These are phyloP conservation scores for Holtermanniella nyarrowii DNA, from an alignment of 768 basidiomycete genomes.

Conservation along the genomic window DNA sequence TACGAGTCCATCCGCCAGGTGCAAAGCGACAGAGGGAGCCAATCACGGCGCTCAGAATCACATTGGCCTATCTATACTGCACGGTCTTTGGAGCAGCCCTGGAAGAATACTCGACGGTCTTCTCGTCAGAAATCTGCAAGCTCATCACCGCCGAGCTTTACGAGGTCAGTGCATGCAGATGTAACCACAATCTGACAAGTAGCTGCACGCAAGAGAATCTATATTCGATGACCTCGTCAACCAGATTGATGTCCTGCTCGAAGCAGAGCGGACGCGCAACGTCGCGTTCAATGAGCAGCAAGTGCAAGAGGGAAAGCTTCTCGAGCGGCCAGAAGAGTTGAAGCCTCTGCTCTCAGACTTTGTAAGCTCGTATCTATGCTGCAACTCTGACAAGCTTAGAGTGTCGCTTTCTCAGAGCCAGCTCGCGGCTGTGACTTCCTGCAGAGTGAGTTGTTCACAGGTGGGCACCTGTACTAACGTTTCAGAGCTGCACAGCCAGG, in stretches of 20 bases:
- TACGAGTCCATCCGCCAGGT: no score
- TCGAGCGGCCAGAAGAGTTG: conserved; percentile 9
- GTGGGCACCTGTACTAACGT: no score
- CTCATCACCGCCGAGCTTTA: conserved; percentile 20
- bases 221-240: conserved; percentile 8
- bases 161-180: conserved; percentile 19
- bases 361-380: conserved; percentile 5
- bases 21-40: conserved; percentile 13
- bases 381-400: conserved; percentile 1
- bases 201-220: conserved; percentile 14
- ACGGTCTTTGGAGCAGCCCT: no score
- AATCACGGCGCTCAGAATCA: conserved; percentile 18
- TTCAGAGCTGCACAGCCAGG: no score
- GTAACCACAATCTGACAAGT: no score
- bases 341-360: conserved; percentile 17
- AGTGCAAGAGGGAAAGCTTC: conserved; percentile 1
- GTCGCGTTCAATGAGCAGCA: conserved; percentile 6
- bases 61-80: conserved; percentile 18
- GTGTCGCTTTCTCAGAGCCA: conserved; percentile 10
- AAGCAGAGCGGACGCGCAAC: conserved; percentile 9
- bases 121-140: conserved; percentile 16
- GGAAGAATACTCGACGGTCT: conserved; percentile 20
- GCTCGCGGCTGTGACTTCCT: conserved; percentile 22
- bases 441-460: conserved; percentile 21
- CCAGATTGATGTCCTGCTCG: conserved; percentile 17